phyloP scores from a whole-genome alignment of 768 basidiomycete species.

The Tylopilus plumbeoviolaceoides region DNA sequence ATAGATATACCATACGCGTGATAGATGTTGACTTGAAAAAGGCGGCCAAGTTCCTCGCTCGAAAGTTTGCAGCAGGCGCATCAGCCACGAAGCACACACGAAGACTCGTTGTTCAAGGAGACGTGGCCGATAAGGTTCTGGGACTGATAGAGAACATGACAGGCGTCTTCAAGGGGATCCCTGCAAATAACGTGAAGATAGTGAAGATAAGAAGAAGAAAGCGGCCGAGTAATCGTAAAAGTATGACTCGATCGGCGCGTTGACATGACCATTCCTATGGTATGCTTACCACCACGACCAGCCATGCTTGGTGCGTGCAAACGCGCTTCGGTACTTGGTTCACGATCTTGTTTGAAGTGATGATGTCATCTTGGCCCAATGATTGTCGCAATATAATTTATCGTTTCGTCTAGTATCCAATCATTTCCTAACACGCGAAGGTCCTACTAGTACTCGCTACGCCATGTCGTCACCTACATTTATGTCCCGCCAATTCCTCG shows the following conservation, averaged over 20 bases:
- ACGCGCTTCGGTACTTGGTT: too few relatives aligned
- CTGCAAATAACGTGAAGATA: slow-evolving; percentile 64
- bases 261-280: too few relatives aligned
- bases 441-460: neutral
- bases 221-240: slow-evolving; percentile 21
- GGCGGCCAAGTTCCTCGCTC: slow-evolving; percentile 89
- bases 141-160: slow-evolving; percentile 65
- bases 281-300: neutral
- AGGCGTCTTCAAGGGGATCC: slow-evolving; percentile 64
- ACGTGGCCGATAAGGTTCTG: slow-evolving; percentile 84
- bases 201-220: slow-evolving; percentile 82
- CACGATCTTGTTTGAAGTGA: neutral
- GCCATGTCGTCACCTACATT: slow-evolving; percentile 5
- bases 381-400: neutral
- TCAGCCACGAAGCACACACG: slow-evolving; percentile 90
- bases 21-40: slow-evolving; percentile 88
- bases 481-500: slow-evolving; percentile 2
- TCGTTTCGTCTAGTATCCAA: neutral
- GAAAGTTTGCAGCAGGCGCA: slow-evolving; percentile 91
- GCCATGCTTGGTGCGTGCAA: too few relatives aligned
- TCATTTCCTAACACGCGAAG: too few relatives aligned
- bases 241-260: neutral
- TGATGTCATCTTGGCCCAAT: slow-evolving; percentile 19
- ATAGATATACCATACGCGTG: neutral
- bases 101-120: slow-evolving; percentile 93